phyloP scores from a whole-genome alignment of 805 yeast genomes.

The Candida argentea region DNA sequence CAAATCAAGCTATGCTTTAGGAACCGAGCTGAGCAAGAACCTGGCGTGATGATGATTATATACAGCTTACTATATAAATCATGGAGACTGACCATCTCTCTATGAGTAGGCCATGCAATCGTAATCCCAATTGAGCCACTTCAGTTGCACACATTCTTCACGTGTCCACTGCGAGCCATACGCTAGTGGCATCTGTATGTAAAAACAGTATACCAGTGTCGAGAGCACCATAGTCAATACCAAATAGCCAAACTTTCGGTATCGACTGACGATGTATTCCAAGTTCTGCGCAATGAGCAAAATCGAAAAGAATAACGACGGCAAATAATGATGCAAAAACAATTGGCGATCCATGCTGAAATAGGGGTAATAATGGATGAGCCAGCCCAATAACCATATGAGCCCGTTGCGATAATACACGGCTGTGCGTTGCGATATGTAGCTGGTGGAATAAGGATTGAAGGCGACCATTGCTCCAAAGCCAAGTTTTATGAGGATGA shows the following conservation, averaged over 20 bases:
- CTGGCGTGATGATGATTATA: too few species aligned
- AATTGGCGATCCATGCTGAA: conserved; percentile 28
- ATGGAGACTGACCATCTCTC: background rate
- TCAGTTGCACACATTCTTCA: conserved; percentile 26
- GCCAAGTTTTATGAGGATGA: conserved; percentile 11
- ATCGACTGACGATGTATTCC: conserved; percentile 28
- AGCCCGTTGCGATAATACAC: conserved; percentile 14
- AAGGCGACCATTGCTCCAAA: conserved; percentile 13
- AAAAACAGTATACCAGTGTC: conserved; percentile 16
- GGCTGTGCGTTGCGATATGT: conserved; percentile 7
- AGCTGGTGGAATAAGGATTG: conserved; percentile 20
- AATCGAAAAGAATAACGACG: conserved; percentile 40
- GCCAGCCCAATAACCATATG: conserved; percentile 46
- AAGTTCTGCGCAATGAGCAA: conserved; percentile 33
- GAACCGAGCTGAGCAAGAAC: too few species aligned
- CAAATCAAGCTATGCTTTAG: too few species aligned
- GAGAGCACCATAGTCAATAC: conserved; percentile 11
- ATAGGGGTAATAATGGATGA: conserved; percentile 49
- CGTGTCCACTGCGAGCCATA: conserved; percentile 39
- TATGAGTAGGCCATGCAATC: conserved; percentile 23
- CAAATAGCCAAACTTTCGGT: conserved; percentile 13
- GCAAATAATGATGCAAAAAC: conserved; percentile 38
- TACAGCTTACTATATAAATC: too few species aligned
- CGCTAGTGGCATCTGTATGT: conserved; percentile 29
- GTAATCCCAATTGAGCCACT: conserved; percentile 25